Evolutionary conservation across 805 yeast species (phyloP).

Genomic region (Yarrowia bubula): DNA sequence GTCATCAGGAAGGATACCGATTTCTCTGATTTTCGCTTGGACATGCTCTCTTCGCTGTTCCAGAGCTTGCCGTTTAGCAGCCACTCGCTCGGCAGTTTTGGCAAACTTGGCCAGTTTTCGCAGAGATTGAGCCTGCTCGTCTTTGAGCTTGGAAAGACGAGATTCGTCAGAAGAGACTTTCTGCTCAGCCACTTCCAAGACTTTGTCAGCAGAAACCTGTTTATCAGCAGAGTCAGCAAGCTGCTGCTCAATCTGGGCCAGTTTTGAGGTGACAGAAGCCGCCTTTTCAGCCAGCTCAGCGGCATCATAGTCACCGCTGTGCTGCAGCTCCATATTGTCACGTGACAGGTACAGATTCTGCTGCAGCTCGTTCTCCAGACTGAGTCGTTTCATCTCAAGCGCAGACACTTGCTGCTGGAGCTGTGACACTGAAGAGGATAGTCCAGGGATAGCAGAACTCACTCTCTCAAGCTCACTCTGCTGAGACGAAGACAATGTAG

Average conservation of each 20-base stretch:
- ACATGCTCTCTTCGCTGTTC: conserved; percentile 65
- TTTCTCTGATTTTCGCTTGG: conserved; percentile 67
- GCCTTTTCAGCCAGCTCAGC: conserved; percentile 26
- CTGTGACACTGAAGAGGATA: conserved; percentile 42
- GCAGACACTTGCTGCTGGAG: conserved; percentile 45
- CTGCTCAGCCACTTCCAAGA: not conserved
- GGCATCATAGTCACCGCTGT: conserved; percentile 30
- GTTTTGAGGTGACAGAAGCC: not conserved
- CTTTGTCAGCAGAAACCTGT: not conserved
- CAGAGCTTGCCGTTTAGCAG: conserved; percentile 61
- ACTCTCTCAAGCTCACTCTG: conserved; percentile 48
- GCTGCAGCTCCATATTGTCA: conserved; percentile 39
- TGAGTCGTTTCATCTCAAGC: conserved; percentile 44
- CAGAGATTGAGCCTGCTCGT: conserved; percentile 54
- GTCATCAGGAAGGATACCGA: conserved; percentile 89
- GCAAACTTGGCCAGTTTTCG: conserved; percentile 59
- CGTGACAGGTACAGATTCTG: conserved; percentile 57
- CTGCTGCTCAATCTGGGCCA: conserved; percentile 33
- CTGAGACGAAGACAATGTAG: conserved; percentile 46
- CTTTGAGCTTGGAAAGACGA: conserved; percentile 50
- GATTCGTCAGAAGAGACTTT: conserved; percentile 40
- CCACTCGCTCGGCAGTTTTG: conserved; percentile 60
- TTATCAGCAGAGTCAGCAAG: conserved; percentile 36
- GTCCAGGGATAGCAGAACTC: conserved; percentile 27
- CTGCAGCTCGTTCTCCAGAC: conserved; percentile 53